Base-by-base conservation (phyloP, 495 filamentous ascomycete species). In the Cercophora samala region DNA sequence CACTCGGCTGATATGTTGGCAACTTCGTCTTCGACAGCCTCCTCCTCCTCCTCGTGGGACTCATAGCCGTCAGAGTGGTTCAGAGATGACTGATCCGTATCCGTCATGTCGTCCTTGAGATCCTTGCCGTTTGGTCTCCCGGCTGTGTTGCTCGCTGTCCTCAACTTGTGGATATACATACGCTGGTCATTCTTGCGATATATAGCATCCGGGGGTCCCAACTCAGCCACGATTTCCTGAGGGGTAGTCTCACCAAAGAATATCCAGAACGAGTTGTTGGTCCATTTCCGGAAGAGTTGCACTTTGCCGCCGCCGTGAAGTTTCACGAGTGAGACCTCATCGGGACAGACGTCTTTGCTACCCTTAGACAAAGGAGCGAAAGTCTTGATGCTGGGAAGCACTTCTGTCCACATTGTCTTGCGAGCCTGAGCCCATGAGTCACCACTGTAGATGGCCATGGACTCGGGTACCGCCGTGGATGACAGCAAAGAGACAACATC, bases 131-230 rank as follows among this genome's bases (percentile, higher is more conserved):
- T 78, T 66, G 76, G 74, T 75, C 84, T 71, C 61, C 79, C 70
- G 72, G 80, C 70, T 64, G 77, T 77, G 60, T 79, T 77, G 58
- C 82, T 83, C 26, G 81, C 78, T 15, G 80, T 76, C 9, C 82
- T 82, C 59, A 81, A 80, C 69, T 87, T 88, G 76, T 97, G 94
- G 55, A 97, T 95, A n/a, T 91, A 91, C 75, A 97, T 89, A 46
- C 91, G 85, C 70, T 92, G 89, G 75, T 97, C 94, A 75, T 92
- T 91, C 82, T 97, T 98, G 68, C 91, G 85, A 77, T 97, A 96
- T 46, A 96, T 96, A 21, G 93, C 91, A 78, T 96, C 93, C n/a
- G 95, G 95, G 3, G 95, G 91, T 0, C 95, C 95, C 26, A 99
- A 86, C 67, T 96, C 93, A 52, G 89, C 86, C 23, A 97, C 86